phyloP scores from a whole-genome alignment of 2,329 filamentous ascomycete species.

The Trichoderma cornu-damae region DNA sequence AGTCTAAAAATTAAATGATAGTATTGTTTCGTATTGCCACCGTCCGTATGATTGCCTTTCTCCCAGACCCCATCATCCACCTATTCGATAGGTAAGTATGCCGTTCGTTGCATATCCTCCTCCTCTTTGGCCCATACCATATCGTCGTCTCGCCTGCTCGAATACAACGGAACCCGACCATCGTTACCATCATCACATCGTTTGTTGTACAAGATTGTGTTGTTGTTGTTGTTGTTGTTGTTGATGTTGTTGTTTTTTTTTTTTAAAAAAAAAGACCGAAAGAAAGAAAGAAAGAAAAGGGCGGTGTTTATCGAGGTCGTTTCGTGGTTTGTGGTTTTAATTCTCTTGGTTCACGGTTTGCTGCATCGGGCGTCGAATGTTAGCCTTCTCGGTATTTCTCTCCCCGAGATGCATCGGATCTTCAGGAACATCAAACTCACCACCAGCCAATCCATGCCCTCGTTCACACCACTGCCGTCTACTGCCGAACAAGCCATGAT shows the following conservation, averaged over 20 bases:
- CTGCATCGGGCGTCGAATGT: slow-evolving; percentile 21
- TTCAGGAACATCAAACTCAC: slow-evolving; percentile 45
- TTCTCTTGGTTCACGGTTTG: slow-evolving; percentile 36
- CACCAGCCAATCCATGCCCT: slow-evolving; percentile 99
- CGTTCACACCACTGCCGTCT: slow-evolving; percentile 86
- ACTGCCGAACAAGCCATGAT: slow-evolving; percentile 97
- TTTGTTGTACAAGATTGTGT: slow-evolving; percentile 31
- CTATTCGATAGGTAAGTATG: slow-evolving; percentile 12
- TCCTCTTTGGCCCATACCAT: slow-evolving; percentile 20
- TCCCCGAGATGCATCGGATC: neutral
- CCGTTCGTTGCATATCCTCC: slow-evolving; percentile 7
- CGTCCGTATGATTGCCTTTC: neutral
- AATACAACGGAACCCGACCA: slow-evolving; percentile 27
- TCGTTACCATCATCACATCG: slow-evolving; percentile 31
- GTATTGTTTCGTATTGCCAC: slow-evolving; percentile 19
- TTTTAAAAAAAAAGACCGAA: too few species aligned
- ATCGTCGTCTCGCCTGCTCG: slow-evolving; percentile 27
- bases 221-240: too few species aligned
- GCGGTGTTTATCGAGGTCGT: neutral
- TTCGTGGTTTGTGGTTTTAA: slow-evolving; percentile 20
- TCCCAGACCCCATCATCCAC: neutral
- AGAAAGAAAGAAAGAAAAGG: slow-evolving; percentile 20
- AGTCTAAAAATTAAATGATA: slow-evolving; percentile 22
- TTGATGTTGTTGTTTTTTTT: too few species aligned
- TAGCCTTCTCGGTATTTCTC: neutral